These are phyloP conservation scores for Eragrostis nindensis DNA, from an alignment of 176 grass and related monocot genomes.

Conservation along the genomic window DNA sequence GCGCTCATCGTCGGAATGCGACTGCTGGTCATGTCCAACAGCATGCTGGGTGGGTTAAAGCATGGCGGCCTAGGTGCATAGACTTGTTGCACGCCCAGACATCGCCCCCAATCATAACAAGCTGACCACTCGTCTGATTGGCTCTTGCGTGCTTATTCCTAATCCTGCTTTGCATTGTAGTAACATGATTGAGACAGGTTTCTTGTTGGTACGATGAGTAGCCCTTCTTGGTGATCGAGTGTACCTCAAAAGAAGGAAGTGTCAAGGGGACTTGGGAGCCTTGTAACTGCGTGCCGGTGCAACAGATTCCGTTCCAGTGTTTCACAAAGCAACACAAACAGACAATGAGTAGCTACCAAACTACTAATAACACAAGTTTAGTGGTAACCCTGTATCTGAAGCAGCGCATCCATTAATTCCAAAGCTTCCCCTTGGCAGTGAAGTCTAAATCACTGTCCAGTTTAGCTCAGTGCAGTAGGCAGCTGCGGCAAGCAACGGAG, in stretches of 20 bases:
- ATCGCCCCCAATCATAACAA: not conserved
- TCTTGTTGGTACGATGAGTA: not conserved
- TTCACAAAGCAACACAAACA: not conserved
- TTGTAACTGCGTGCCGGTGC: not conserved
- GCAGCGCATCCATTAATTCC: not conserved
- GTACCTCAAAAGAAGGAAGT: not conserved
- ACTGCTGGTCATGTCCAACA: constrained; percentile 15
- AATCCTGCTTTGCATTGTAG: not conserved
- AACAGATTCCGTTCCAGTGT: not conserved
- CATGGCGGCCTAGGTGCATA: not conserved
- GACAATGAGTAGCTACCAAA: too few species aligned
- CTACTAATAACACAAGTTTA: too few species aligned
- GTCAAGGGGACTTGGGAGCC: not conserved
- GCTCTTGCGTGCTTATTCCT: not conserved
- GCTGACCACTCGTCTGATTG: not conserved
- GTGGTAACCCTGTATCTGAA: not conserved
- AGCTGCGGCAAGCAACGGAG: not conserved
- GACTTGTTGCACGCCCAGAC: not conserved
- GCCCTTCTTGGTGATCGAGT: not conserved
- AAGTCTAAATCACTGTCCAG: not conserved
- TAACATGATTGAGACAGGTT: not conserved
- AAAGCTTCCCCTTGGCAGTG: not conserved
- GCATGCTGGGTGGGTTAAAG: not conserved
- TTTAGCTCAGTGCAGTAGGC: not conserved
- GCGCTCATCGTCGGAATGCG: not conserved